Evolutionary conservation across 768 basidiomycete genomes (phyloP).

Genomic region (Tylopilus subfusipes): DNA sequence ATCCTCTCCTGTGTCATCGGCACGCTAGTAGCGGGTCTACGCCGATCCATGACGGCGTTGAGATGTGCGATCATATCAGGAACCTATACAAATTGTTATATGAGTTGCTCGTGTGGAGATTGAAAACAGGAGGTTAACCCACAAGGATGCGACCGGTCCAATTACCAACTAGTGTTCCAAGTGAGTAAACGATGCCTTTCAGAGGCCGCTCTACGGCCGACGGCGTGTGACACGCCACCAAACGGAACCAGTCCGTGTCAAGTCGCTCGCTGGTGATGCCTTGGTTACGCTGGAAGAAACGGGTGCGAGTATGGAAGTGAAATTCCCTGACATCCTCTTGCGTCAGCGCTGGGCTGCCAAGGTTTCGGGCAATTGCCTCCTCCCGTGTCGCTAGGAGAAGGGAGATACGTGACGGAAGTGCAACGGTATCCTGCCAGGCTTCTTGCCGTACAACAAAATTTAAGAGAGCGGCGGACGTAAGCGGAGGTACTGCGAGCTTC

Average conservation of each 20-base stretch:
- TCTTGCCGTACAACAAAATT: slow-evolving; percentile 37
- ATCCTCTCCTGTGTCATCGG: slow-evolving; percentile 37
- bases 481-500: slow-evolving; percentile 38
- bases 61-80: slow-evolving; percentile 25
- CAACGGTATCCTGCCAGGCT: slow-evolving; percentile 29
- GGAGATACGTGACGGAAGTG: slow-evolving; percentile 21
- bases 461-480: slow-evolving; percentile 40
- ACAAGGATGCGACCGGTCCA: slow-evolving; percentile 50
- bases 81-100: slow-evolving; percentile 19
- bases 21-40: slow-evolving; percentile 17
- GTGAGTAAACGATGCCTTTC: slow-evolving; percentile 40
- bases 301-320: slow-evolving; percentile 35
- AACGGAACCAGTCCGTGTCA: slow-evolving; percentile 49
- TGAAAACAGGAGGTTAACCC: slow-evolving; percentile 20
- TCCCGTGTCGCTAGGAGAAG: slow-evolving; percentile 36
- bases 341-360: slow-evolving; percentile 30
- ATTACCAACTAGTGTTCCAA: slow-evolving; percentile 41
- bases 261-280: slow-evolving; percentile 29
- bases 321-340: slow-evolving; percentile 42
- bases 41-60: slow-evolving; percentile 23
- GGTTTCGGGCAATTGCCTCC: slow-evolving; percentile 29
- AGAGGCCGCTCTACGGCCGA: slow-evolving; percentile 35
- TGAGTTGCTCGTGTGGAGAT: slow-evolving; percentile 17
- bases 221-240: slow-evolving; percentile 41
- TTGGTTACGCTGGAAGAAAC: slow-evolving; percentile 20